These are phyloP conservation scores for Strigomonas galati DNA, from an alignment of 208 protist species.

Conservation along the genomic window DNA sequence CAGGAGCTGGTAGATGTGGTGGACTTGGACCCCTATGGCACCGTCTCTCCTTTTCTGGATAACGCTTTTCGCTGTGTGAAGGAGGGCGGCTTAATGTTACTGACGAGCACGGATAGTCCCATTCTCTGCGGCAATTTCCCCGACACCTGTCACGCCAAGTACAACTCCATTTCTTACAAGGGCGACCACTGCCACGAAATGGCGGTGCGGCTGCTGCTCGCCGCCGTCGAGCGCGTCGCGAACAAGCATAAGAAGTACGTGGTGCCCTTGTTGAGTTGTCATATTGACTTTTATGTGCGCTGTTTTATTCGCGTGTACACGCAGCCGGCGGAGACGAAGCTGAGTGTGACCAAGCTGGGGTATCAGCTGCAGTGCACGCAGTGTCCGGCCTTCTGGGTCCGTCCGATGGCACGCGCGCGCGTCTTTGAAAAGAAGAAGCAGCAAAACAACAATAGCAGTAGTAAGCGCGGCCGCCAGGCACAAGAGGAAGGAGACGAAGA, in stretches of 20 bases:
- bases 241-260: constrained; percentile 95
- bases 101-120: constrained; percentile 98
- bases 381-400: constrained; percentile 92
- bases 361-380: constrained; percentile 94
- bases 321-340: constrained; percentile 87
- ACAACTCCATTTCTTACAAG: constrained; percentile 92
- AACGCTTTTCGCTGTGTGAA: constrained; percentile 94
- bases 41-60: constrained; percentile 97
- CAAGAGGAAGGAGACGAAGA: constrained; percentile 5
- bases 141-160: constrained; percentile 98
- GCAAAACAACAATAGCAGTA: constrained; percentile 1
- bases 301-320: constrained; percentile 98
- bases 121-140: constrained; percentile 97
- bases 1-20: constrained; percentile 96
- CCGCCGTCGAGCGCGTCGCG: constrained; percentile 89
- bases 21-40: constrained; percentile 99
- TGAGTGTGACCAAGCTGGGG: constrained; percentile 79
- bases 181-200: constrained; percentile 92
- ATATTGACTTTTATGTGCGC: constrained; percentile 99
- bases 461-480: constrained; percentile 22
- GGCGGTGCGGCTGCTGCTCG: constrained; percentile 96
- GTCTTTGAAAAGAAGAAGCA: constrained; percentile 14
- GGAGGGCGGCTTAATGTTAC: constrained; percentile 96
- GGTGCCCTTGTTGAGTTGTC: constrained; percentile 94
- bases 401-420: constrained; percentile 76